A percentile compares a stretch with the other conserved stretches of the same genome.
Evolutionary conservation across 2,329 filamentous ascomycete species (phyloP).

Genomic region (Tolypocladium ovalisporum): DNA sequence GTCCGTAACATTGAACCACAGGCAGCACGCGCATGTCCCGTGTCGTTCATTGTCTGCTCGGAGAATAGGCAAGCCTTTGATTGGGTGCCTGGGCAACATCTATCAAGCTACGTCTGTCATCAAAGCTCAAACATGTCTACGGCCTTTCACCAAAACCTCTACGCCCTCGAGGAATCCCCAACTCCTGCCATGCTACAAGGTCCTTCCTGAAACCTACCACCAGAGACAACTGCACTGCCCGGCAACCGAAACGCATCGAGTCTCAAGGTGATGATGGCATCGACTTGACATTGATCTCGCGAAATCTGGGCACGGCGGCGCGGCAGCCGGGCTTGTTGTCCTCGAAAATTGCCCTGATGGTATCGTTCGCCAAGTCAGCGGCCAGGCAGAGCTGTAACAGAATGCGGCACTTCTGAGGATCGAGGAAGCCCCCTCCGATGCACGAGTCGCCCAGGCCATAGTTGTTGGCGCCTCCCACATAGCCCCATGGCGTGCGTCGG

Average conservation of each 20-base stretch:
- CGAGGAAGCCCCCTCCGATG: conserved; percentile 37
- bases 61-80: too few relatives aligned
- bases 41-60: too few relatives aligned
- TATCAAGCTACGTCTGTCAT: not conserved
- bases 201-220: not conserved
- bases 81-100: too few relatives aligned
- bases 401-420: conserved; percentile 44
- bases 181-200: not conserved
- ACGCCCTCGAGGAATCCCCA: not conserved
- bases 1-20: too few relatives aligned
- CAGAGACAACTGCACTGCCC: not conserved
- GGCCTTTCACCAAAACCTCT: not conserved
- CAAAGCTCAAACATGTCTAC: not conserved
- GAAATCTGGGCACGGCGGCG: not conserved
- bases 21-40: too few relatives aligned
- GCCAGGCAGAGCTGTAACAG: conserved; percentile 32
- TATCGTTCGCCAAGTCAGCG: conserved; percentile 14
- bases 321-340: not conserved
- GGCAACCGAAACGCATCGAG: not conserved
- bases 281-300: not conserved
- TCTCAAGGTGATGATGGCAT: not conserved
- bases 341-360: conserved; percentile 18
- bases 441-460: conserved; percentile 6
- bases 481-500: conserved; percentile 39
- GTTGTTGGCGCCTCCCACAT: conserved; percentile 31